A percentile compares a stretch with the other conserved stretches of the same genome.
Evolutionary conservation across 2,329 filamentous ascomycete genomes (phyloP).

Genomic region (Colletotrichum sp.): DNA sequence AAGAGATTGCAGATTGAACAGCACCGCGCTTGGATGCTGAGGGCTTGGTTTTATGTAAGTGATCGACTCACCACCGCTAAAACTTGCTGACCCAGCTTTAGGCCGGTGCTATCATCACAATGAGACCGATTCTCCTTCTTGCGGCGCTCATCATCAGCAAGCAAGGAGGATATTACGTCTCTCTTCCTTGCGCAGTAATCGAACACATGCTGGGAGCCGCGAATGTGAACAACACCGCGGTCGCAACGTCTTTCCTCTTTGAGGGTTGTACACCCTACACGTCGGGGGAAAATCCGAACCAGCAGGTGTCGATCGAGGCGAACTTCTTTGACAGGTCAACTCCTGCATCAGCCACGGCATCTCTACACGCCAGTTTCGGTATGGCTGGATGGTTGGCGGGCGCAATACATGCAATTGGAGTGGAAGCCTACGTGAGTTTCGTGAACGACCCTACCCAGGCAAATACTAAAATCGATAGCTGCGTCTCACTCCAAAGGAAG

Average conservation of each 20-base stretch:
- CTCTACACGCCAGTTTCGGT: constrained; percentile 54
- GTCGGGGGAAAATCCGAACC: constrained; percentile 14
- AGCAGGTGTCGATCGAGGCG: constrained; percentile 28
- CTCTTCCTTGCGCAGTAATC: constrained; percentile 53
- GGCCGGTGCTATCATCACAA: constrained; percentile 57
- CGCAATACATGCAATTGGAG: constrained; percentile 51
- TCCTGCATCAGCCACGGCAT: constrained; percentile 39
- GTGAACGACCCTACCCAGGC: not conserved
- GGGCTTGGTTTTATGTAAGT: constrained; percentile 53
- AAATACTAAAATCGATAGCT: constrained; percentile 38
- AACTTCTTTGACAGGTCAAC: constrained; percentile 31
- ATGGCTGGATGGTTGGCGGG: constrained; percentile 58
- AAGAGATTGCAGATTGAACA: constrained; percentile 64
- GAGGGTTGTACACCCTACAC: constrained; percentile 49
- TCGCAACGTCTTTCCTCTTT: constrained; percentile 37
- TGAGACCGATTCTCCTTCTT: constrained; percentile 52
- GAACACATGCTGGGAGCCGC: constrained; percentile 35
- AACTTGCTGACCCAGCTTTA: constrained; percentile 23
- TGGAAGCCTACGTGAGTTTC: constrained; percentile 51
- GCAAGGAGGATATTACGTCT: constrained; percentile 27
- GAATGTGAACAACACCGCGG: constrained; percentile 24
- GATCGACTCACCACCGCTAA: not conserved
- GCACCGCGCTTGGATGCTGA: constrained; percentile 67
- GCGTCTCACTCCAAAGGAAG: constrained; percentile 57
- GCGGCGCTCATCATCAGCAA: constrained; percentile 41